A percentile compares a stretch with the other conserved stretches of the same genome.
Conservation (phyloP, 352 stramenopile species). For the Phytopythium cucurbitacearum region DNA sequence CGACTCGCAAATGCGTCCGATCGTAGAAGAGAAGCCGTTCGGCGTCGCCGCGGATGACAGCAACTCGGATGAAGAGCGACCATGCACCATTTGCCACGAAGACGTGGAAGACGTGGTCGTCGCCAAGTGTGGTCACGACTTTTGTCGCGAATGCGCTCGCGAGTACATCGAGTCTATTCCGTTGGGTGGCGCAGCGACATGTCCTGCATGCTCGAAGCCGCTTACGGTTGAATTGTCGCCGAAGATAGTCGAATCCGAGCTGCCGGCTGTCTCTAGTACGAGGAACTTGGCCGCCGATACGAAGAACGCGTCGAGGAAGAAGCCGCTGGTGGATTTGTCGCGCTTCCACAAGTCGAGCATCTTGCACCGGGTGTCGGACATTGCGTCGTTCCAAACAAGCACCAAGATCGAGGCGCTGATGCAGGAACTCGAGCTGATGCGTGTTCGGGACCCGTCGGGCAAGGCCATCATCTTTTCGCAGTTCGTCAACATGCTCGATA, state of each 20-base stretch:
- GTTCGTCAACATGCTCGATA: constrained; percentile 99
- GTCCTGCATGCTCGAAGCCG: constrained; percentile 74
- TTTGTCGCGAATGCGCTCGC: constrained; percentile 88
- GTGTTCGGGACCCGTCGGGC: constrained; percentile 86
- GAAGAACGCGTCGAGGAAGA: constrained; percentile 9
- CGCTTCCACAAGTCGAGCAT: constrained; percentile 75
- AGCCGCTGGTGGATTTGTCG: constrained; percentile 33
- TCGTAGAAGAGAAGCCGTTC: constrained; percentile 71
- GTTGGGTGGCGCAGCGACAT: constrained; percentile 49
- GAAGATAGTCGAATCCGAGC: constrained; percentile 9
- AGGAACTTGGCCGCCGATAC: constrained; percentile 5
- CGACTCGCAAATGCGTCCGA: constrained; percentile 19
- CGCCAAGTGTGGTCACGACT: constrained; percentile 88
- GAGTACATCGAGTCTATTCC: constrained; percentile 79
- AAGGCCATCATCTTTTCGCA: constrained; percentile 99
- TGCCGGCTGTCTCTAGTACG: neutral
- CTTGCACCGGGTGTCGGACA: constrained; percentile 53
- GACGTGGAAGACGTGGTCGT: constrained; percentile 85
- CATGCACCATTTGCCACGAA: constrained; percentile 94
- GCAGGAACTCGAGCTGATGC: constrained; percentile 95
- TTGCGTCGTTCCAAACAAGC: constrained; percentile 82
- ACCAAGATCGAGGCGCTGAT: constrained; percentile 99
- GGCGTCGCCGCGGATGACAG: constrained; percentile 17
- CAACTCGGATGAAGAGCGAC: constrained; percentile 14
- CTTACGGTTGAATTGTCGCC: constrained; percentile 82